Percentiles rank a stretch among this genome's conserved stretches.
Conservation (phyloP, 116 monocot genomes). For the Dioscorea cayenensis region DNA sequence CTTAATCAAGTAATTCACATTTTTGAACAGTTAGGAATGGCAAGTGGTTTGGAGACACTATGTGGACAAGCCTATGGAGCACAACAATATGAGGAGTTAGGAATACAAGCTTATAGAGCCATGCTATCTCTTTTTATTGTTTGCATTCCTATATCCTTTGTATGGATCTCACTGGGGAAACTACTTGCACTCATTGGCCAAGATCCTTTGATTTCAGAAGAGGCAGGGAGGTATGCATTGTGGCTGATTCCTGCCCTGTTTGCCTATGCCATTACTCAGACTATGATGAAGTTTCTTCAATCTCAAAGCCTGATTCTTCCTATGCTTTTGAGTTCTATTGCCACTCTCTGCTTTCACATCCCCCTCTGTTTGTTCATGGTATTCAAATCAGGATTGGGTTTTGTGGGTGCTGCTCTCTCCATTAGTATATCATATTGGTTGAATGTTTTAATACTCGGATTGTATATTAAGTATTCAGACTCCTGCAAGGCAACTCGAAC, state of each 20-base stretch:
- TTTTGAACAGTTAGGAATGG: conserved; percentile 44
- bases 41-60: conserved; percentile 53
- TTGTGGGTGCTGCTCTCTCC: conserved; percentile 31
- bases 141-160: conserved; percentile 31
- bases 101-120: conserved; percentile 41
- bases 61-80: conserved; percentile 68
- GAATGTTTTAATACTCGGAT: conserved; percentile 48
- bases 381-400: conserved; percentile 26
- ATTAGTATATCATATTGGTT: conserved; percentile 60
- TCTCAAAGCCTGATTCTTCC: conserved; percentile 40
- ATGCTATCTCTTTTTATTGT: conserved; percentile 19
- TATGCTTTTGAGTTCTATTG: conserved; percentile 28
- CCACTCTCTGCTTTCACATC: conserved; percentile 33
- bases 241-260: conserved; percentile 45
- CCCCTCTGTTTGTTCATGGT: conserved; percentile 42
- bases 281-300: conserved; percentile 43
- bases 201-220: conserved; percentile 39
- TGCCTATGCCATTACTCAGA: conserved; percentile 29
- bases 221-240: conserved; percentile 39
- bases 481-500: conserved; percentile 53
- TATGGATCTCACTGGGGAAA: conserved; percentile 39
- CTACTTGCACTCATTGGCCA: conserved; percentile 40
- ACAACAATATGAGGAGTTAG: conserved; percentile 33
- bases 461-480: conserved; percentile 49
- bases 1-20: neutral